Conservation (phyloP, 2,329 filamentous ascomycete species). For the Exophiala sp. region DNA sequence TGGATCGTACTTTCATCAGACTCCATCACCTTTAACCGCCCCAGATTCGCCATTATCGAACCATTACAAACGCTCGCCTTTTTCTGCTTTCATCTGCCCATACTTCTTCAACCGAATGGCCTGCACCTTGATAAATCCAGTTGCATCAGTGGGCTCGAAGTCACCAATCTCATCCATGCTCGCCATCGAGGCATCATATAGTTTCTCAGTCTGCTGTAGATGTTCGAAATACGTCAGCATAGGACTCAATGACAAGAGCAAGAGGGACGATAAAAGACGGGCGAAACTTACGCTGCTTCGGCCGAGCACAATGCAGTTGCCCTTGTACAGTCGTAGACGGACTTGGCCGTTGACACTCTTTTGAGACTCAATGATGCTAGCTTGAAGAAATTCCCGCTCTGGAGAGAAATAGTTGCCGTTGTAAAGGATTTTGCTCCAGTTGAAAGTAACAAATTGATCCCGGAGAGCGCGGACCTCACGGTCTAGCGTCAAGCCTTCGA, state of each 20-base stretch:
- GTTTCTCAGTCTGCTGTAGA: conserved; percentile 49
- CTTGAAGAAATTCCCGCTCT: conserved; percentile 68
- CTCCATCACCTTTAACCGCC: too few relatives aligned
- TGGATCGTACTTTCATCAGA: too few relatives aligned
- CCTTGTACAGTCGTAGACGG: conserved; percentile 64
- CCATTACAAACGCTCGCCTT: conserved; percentile 3
- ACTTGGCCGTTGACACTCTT: conserved; percentile 61
- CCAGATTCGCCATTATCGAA: too few relatives aligned
- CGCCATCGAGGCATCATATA: conserved; percentile 51
- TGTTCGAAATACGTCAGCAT: neutral
- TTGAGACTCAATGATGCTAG: conserved; percentile 59
- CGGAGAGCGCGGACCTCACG: conserved; percentile 65
- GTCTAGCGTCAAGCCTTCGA: conserved; percentile 66
- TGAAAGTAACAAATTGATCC: conserved; percentile 67
- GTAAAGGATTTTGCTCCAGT: conserved; percentile 57
- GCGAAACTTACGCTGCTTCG: conserved; percentile 41
- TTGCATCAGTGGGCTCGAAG: conserved; percentile 64
- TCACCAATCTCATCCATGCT: conserved; percentile 67
- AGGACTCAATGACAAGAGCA: neutral
- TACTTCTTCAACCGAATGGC: conserved; percentile 45
- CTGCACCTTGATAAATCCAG: conserved; percentile 54
- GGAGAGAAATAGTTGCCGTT: conserved; percentile 67
- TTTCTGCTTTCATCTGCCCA: conserved; percentile 38
- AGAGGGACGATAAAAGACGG: neutral
- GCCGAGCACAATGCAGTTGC: conserved; percentile 57